Percentiles rank a stretch among this genome's conserved stretches.
Conservation (phyloP, 768 basidiomycete genomes). For the Galerina sulciceps region DNA sequence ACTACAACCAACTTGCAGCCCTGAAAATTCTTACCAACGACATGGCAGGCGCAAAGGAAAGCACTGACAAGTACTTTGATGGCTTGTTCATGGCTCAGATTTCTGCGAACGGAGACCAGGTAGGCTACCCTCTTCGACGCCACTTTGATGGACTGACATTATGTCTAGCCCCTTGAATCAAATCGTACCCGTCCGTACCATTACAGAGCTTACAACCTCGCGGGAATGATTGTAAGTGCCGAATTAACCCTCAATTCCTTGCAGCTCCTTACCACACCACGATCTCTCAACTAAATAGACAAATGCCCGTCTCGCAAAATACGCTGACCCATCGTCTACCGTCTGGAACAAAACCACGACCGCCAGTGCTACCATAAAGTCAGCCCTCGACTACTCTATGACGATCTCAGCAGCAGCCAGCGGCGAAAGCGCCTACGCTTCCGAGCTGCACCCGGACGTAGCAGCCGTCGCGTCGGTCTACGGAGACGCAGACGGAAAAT, state of each 20-base stretch:
- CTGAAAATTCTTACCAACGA: slow-evolving; percentile 60
- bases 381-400: slow-evolving; percentile 64
- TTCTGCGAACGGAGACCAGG: slow-evolving; percentile 60
- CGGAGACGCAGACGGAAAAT: slow-evolving; percentile 66
- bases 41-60: slow-evolving; percentile 46
- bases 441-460: slow-evolving; percentile 60
- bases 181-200: slow-evolving; percentile 67
- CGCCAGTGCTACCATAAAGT: slow-evolving; percentile 58
- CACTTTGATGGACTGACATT: neutral
- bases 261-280: neutral
- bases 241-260: neutral
- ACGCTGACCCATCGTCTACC: slow-evolving; percentile 42
- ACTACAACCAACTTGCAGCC: slow-evolving; percentile 61
- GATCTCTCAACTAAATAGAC: slow-evolving; percentile 38
- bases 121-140: slow-evolving; percentile 16
- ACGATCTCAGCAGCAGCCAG: slow-evolving; percentile 37
- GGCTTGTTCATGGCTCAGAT: slow-evolving; percentile 58
- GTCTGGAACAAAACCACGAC: slow-evolving; percentile 56
- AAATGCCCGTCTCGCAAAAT: slow-evolving; percentile 56
- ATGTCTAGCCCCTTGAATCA: slow-evolving; percentile 58
- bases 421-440: slow-evolving; percentile 39
- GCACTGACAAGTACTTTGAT: slow-evolving; percentile 54
- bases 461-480: slow-evolving; percentile 60
- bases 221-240: slow-evolving; percentile 62
- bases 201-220: slow-evolving; percentile 70